Base-by-base conservation (phyloP, 768 basidiomycete species). In the Leccinum rimulosum region DNA sequence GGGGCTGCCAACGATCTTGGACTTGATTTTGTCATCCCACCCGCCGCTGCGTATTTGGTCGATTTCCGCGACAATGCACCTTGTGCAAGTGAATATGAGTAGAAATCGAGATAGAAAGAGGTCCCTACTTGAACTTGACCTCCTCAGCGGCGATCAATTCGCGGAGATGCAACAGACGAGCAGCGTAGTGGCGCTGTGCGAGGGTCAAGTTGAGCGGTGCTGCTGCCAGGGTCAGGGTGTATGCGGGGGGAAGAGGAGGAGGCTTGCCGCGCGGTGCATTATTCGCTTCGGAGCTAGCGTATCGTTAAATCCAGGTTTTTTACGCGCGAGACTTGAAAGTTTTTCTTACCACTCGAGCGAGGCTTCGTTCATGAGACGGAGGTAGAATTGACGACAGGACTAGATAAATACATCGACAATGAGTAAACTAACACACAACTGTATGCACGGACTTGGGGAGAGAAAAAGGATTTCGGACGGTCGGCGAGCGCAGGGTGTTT, bases 131-230 rank as follows among this genome's bases (percentile, higher is more conserved):
- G 82, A 95, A 97, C 58, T 82, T 84, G 30, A 74, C 70, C 74
- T 96, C 95, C 68, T 95, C 89, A 1, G 75, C 79, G 33, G 79
- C 66, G 43, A 97, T 92, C 48, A 87, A 79, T n/a, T 78, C 78
- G 57, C 84, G 83, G 4, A 97, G 76, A 64, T 96, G 90, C 17
- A 80, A 68, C 38, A 93, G 78, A 31, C 94, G 87, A 5, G 79
- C 78, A 43, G 79, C 73, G 68, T 91, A 96, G 71, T 86, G 83
- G 52, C 79, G 87, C 68, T 90, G 84, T 1, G 95, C 93, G 43
- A 97, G 81, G 52, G 79, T 75, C 10, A 88, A 79, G 64, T 92
- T 87, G 9, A 76, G 68, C 12, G 80, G 78, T 45, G 89, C 93
- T 93, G 65, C 5, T 10, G 58, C 3, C 36, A 51, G 55, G 15